Conservation (phyloP, 352 stramenopile species). For the Pythium graminicola region DNA sequence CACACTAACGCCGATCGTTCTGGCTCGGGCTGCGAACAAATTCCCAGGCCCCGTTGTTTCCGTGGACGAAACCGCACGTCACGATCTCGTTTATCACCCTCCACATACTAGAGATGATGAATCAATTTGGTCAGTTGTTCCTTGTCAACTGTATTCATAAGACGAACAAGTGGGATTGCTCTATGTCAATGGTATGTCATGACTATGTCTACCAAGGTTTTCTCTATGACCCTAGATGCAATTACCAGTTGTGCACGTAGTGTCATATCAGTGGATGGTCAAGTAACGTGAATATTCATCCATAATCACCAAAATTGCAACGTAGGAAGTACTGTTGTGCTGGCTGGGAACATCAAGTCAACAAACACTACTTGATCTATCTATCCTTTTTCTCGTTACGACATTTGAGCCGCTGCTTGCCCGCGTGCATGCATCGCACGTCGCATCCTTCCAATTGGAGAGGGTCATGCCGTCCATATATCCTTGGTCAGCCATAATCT, state of each 20-base stretch:
- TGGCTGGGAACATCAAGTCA: slow-evolving; percentile 5
- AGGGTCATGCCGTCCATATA: neutral
- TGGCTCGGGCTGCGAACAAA: neutral
- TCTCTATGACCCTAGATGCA: slow-evolving; percentile 10
- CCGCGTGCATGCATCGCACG: slow-evolving; percentile 1
- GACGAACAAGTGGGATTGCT: slow-evolving; percentile 8
- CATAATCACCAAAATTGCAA: slow-evolving; percentile 3
- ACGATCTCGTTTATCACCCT: slow-evolving; percentile 1
- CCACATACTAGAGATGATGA: slow-evolving; percentile 1
- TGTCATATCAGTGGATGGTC: neutral
- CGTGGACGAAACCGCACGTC: slow-evolving; percentile 1
- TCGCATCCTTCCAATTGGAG: neutral
- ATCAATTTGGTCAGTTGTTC: slow-evolving; percentile 3
- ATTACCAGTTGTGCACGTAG: slow-evolving; percentile 17
- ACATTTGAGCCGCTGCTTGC: neutral
- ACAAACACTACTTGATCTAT: slow-evolving; percentile 7
- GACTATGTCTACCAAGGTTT: neutral
- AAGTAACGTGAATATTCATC: neutral
- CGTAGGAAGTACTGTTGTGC: neutral
- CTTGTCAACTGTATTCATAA: slow-evolving; percentile 16
- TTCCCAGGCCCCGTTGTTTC: neutral
- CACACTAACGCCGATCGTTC: neutral
- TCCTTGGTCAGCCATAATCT: slow-evolving; percentile 1
- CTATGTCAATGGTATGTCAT: neutral
- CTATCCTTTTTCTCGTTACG: slow-evolving; percentile 1